These are phyloP conservation scores for Malus orientalis DNA, from an alignment of 306 rosid species.

Conservation along the genomic window DNA sequence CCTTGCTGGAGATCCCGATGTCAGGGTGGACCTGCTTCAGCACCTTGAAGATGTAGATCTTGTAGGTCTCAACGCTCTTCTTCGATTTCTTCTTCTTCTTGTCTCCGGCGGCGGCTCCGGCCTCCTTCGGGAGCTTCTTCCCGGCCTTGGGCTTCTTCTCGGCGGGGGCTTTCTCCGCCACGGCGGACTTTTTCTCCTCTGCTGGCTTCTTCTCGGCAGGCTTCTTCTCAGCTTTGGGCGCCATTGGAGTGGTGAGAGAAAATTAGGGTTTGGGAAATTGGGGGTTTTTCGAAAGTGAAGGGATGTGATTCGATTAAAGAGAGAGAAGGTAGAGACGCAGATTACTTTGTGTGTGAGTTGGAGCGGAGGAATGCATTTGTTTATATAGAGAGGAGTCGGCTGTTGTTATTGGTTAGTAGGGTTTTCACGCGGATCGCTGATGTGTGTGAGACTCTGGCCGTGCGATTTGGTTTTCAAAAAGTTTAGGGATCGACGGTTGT, in stretches of 20 bases:
- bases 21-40: slow-evolving; percentile 70
- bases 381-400: slow-evolving; percentile 4
- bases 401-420: slow-evolving; percentile 5
- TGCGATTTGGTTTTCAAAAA: background rate
- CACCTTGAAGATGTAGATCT: slow-evolving; percentile 76
- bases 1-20: slow-evolving; percentile 68
- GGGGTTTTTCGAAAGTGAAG: background rate
- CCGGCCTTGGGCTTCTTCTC: slow-evolving; percentile 81
- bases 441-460: background rate
- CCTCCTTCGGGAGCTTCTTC: slow-evolving; percentile 68
- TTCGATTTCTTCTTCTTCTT: slow-evolving; percentile 69
- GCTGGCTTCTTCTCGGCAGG: slow-evolving; percentile 61
- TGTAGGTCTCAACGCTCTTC: slow-evolving; percentile 65
- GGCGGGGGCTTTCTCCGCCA: slow-evolving; percentile 57
- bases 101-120: slow-evolving; percentile 40
- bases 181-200: slow-evolving; percentile 52
- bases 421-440: slow-evolving; percentile 27
- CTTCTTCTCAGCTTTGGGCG: slow-evolving; percentile 20
- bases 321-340: accelerated
- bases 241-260: background rate
- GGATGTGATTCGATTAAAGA: background rate
- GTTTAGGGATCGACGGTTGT: background rate
- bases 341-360: background rate
- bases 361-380: background rate
- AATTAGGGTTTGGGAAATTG: background rate